Evolutionary conservation across 2,329 filamentous ascomycete genomes (phyloP), one percentile per base, ranked within the genome.

Genomic region (Nemania abortiva): DNA sequence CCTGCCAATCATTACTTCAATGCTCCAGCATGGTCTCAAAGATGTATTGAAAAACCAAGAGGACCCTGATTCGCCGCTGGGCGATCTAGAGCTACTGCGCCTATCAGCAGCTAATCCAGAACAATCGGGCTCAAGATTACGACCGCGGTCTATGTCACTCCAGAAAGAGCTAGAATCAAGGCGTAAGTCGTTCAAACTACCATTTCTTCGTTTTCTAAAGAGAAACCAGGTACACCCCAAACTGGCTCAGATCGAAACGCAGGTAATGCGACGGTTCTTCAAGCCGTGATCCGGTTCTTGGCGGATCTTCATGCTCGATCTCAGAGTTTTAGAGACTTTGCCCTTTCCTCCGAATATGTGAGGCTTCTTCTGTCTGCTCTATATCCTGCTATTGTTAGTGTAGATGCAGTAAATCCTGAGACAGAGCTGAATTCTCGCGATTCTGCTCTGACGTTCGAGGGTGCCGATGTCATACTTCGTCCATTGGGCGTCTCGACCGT

Each of bases 351-450:
- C 0, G 91, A 92, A 53, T 98, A 97, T 80, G 84, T 95, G 1
- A 90, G 95, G 69, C 85, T 94, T 55, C 83, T 99, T 3, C 85
- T 98, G 0, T 88, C 89, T 42, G 91, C 94, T 13, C 83, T 98
- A 2, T 99, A 96, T 77, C 95, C 96, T 1, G 89, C 96, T 20
- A 88, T 98, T 58, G 94, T 97, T 29, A 95, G 93, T 74, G 91
- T 93, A 13, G 94, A 98, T 80, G 87, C 90, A 24, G 91, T 98
- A 47, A 91, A 89, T 63, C 90, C 96, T 0, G 92, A 96, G 74
- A 92, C 90, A 0, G 96, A 99, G 79, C 82, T 98, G n/a, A 90
- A 94, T 74, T 95, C 94, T 18, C 88, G 92, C 74, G 91, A 95
- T 73, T 92, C 92, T 11, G 88, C 89, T 1, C 86, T 97, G 66